A percentile compares a stretch with the other conserved stretches of the same genome.
phyloP scores from a whole-genome alignment of 2,329 filamentous ascomycete genomes.

The Catunica adiposa region DNA sequence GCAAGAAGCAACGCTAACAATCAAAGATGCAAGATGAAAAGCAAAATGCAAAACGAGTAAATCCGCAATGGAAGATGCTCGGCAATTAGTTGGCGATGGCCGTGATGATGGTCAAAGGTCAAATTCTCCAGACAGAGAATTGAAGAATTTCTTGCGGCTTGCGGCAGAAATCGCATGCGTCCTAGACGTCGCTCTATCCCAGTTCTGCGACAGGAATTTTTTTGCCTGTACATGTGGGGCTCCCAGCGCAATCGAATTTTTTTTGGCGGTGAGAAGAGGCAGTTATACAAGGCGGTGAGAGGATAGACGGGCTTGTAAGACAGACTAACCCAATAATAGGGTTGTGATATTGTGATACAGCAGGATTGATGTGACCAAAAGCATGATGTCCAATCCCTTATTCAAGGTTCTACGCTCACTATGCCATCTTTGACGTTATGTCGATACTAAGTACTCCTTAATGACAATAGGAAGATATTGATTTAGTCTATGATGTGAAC shows the following conservation, averaged over 20 bases:
- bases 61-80: neutral
- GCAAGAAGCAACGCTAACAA: neutral
- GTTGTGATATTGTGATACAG: neutral
- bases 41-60: neutral
- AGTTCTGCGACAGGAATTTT: slow-evolving; percentile 2
- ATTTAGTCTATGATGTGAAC: too few species aligned
- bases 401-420: too few species aligned
- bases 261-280: slow-evolving; percentile 31
- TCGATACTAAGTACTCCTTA: too few species aligned
- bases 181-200: too few species aligned
- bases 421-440: too few species aligned
- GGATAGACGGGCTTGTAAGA: neutral
- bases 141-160: neutral
- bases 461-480: too few species aligned
- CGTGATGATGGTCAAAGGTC: neutral
- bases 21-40: neutral
- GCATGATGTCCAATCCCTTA: too few species aligned
- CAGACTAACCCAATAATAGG: neutral
- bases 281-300: slow-evolving; percentile 20
- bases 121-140: neutral
- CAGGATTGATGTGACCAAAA: neutral
- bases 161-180: neutral
- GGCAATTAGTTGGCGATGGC: neutral
- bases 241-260: slow-evolving; percentile 20
- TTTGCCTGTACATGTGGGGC: slow-evolving; percentile 13